Evolutionary conservation across 257 asterid species (phyloP), one percentile per base, ranked within the genome.

Genomic region (Solanum sejunctum): DNA sequence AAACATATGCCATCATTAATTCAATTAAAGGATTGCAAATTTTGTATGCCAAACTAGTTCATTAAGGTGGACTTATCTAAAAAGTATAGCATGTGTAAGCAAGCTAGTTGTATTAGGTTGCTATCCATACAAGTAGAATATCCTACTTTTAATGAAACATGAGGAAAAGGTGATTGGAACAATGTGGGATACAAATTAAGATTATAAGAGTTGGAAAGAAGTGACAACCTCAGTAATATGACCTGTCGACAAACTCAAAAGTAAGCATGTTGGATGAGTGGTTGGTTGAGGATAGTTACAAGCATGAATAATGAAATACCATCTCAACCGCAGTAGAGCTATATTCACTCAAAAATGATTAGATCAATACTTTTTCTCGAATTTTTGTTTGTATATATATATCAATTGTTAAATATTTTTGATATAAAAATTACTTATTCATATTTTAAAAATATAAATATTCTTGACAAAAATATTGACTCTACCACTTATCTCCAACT

Each of bases 41-140:
- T 9, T 32, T 41, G 7, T 18, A 70, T 70, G 54, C 9, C 32
- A 52, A 78, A 78, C 21, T 26, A 52, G 28, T 75, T 23, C 63
- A 77, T 77, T 8, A 51, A 77, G 41, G 82, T 75, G 23, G 26
- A 49, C 21, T 75, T 23, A 75, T 52, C 64, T 51, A 71, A 7
- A 70, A 85, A 83, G 88, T 36, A 36, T 87, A 32, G 82, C 89
- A 87, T 85, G 89, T 87, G 88, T 75, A 52, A 52, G 32, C 12
- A 49, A 81, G 49, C 28, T 20, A 73, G 82, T 1, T 36, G 43
- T 84, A 57, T 83, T 83, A 32, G 43, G 52, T 85, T 87, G 84
- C 43, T 82, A 69, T 81, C 81, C 71, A 73, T 18, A 61, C 28
- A 58, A 77, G 80, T 57, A 13, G 80, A 83, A 61, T 73, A 72